Evolutionary conservation across 805 yeast species (phyloP).

Genomic region (Candida endomychidarum): DNA sequence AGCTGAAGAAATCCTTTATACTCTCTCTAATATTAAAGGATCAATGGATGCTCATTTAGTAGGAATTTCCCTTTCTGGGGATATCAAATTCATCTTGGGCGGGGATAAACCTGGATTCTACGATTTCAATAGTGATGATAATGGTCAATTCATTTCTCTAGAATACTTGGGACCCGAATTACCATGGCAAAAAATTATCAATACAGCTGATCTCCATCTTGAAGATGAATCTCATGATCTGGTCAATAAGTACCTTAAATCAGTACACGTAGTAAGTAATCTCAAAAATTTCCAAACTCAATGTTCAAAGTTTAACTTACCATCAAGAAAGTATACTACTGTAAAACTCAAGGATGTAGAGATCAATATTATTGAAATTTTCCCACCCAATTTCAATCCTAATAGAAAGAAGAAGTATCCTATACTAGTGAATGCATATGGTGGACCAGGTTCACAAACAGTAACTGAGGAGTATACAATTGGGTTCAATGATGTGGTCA

Average conservation of each 20-base stretch:
- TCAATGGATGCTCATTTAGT: constrained; percentile 82
- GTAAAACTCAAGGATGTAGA: constrained; percentile 29
- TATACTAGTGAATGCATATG: constrained; percentile 65
- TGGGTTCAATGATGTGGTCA: constrained; percentile 59
- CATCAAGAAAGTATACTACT: constrained; percentile 45
- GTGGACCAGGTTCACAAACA: constrained; percentile 78
- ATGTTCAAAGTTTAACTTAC: constrained; percentile 45
- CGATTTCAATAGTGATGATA: constrained; percentile 67
- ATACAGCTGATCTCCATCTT: constrained; percentile 27
- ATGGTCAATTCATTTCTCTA: constrained; percentile 65
- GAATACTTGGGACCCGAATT: constrained; percentile 72
- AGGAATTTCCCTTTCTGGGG: constrained; percentile 43
- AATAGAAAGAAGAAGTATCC: constrained; percentile 49
- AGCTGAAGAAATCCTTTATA: constrained; percentile 49
- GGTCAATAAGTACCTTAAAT: constrained; percentile 14
- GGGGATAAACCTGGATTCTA: constrained; percentile 55
- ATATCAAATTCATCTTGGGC: constrained; percentile 25
- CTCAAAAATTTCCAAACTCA: constrained; percentile 13
- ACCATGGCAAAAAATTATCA: constrained; percentile 74
- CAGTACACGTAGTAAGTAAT: constrained; percentile 18
- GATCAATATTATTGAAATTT: constrained; percentile 58
- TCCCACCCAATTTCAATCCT: constrained; percentile 56
- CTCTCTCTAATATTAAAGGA: constrained; percentile 68
- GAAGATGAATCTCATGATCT: constrained; percentile 11
- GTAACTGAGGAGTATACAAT: constrained; percentile 46